phyloP scores from a whole-genome alignment of 805 yeast species.

The Nakazawaea wickerhamii region DNA sequence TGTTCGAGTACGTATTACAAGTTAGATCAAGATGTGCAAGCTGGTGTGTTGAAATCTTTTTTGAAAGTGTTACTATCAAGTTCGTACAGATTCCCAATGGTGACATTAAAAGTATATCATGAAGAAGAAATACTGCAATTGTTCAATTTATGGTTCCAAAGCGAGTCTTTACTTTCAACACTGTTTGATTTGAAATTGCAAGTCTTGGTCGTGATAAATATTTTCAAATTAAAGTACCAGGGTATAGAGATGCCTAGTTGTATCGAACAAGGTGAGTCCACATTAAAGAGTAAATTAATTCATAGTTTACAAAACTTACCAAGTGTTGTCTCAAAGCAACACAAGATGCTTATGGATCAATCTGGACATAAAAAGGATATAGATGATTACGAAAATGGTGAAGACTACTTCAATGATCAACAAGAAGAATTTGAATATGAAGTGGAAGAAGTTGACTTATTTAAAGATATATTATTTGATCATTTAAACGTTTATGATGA shows the following conservation, averaged over 20 bases:
- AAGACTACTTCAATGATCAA: conserved; percentile 20
- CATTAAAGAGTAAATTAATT: conserved; percentile 30
- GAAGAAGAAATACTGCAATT: conserved; percentile 33
- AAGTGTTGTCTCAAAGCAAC: conserved; percentile 41
- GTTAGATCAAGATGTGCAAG: conserved; percentile 15
- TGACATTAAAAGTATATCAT: conserved; percentile 32
- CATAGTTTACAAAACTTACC: conserved; percentile 41
- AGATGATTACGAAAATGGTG: conserved; percentile 18
- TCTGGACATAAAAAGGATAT: conserved; percentile 29
- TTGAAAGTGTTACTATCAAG: conserved; percentile 38
- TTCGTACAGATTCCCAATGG: conserved; percentile 32
- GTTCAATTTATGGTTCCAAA: conserved; percentile 43
- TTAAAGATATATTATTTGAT: conserved; percentile 27
- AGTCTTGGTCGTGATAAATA: conserved; percentile 38
- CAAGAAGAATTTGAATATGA: conserved; percentile 24
- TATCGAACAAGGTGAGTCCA: conserved; percentile 20
- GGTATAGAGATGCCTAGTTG: conserved; percentile 27
- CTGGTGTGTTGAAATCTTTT: conserved; percentile 21
- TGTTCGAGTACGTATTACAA: conserved; percentile 11
- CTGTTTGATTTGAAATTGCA: conserved; percentile 53
- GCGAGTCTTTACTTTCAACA: conserved; percentile 38
- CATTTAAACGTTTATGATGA: conserved; percentile 27
- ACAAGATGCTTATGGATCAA: conserved; percentile 34
- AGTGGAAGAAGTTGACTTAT: conserved; percentile 17
- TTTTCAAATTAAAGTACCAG: conserved; percentile 31